These are phyloP conservation scores for Termitomyces sp. DNA, from an alignment of 768 basidiomycete species.

Conservation along the genomic window DNA sequence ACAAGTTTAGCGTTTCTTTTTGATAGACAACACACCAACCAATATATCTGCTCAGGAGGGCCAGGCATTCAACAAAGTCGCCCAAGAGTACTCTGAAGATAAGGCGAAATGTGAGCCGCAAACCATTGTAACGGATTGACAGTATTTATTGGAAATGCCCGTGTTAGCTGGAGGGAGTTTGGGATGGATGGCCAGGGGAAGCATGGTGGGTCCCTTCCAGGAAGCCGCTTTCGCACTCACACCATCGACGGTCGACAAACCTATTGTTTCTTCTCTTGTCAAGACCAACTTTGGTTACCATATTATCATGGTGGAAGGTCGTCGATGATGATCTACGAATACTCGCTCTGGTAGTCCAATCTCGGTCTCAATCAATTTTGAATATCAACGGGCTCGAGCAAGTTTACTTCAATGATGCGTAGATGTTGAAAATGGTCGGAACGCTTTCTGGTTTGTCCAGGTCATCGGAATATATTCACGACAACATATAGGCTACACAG, in stretches of 20 bases:
- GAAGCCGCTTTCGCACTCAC: conserved; percentile 81
- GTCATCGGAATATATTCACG: too few species aligned
- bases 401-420: background rate
- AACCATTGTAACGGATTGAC: background rate
- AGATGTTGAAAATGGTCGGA: too few species aligned
- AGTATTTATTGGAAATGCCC: background rate
- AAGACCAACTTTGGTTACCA: conserved; percentile 87
- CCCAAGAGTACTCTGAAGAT: conserved; percentile 87
- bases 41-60: conserved; percentile 44
- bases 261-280: conserved; percentile 63
- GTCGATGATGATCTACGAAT: conserved; percentile 36
- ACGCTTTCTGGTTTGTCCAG: too few species aligned
- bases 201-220: conserved; percentile 87
- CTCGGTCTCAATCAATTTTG: background rate
- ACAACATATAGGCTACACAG: too few species aligned
- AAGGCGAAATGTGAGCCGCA: conserved; percentile 69
- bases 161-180: conserved; percentile 72
- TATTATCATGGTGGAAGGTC: conserved; percentile 88
- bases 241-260: conserved; percentile 80
- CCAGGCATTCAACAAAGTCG: conserved; percentile 81
- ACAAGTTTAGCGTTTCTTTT: conserved; percentile 43
- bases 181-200: conserved; percentile 83
- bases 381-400: background rate
- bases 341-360: background rate
- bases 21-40: background rate